Conservation (phyloP, 805 yeast species). For the Candida boleticola region DNA sequence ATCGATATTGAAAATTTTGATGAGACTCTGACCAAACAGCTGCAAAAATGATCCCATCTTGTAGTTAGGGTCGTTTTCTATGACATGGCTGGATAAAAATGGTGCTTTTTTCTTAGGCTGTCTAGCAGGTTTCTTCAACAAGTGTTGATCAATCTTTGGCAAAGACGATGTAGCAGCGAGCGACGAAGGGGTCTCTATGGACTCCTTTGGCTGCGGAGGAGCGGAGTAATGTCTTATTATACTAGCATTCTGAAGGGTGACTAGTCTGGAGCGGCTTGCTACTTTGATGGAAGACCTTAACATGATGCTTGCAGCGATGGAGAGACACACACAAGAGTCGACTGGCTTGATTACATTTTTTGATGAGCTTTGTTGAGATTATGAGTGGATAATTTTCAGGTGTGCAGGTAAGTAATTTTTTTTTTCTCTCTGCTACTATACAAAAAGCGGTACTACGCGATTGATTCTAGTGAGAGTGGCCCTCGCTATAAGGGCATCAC, state of each 20-base stretch:
- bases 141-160: conserved; percentile 35
- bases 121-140: conserved; percentile 33
- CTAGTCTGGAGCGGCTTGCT: background rate
- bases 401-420: too few relatives aligned
- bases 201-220: background rate
- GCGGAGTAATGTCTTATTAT: background rate
- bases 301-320: background rate
- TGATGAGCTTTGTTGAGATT: too few relatives aligned
- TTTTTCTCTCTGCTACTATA: too few relatives aligned
- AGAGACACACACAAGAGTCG: too few relatives aligned
- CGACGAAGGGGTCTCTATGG: conserved; percentile 20
- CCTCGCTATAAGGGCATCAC: too few relatives aligned
- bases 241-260: background rate
- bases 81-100: conserved; percentile 36
- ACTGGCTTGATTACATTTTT: too few relatives aligned
- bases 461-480: too few relatives aligned
- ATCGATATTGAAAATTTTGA: conserved; percentile 66
- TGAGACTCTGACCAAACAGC: conserved; percentile 61
- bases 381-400: background rate
- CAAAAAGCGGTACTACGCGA: too few relatives aligned
- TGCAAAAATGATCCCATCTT: conserved; percentile 36
- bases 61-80: conserved; percentile 36
- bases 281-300: background rate
- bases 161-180: conserved; percentile 40
- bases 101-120: conserved; percentile 36